Base-by-base conservation (phyloP, 140 eudicot genomes). In the Stevia rebaudiana region DNA sequence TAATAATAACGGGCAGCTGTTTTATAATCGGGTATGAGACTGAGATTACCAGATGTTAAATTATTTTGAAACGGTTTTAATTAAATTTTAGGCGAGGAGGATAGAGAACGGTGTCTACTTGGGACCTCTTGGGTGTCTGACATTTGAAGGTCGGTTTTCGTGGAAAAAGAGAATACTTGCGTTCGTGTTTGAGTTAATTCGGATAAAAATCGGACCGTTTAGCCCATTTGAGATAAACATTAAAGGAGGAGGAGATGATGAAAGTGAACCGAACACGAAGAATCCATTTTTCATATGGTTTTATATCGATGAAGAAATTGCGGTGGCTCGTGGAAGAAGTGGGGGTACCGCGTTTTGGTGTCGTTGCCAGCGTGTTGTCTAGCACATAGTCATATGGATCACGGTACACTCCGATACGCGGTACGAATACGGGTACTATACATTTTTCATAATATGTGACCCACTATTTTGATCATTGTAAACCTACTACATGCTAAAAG, bases 261-360 rank as follows among this genome's bases (percentile, higher is more conserved):
- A 92, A 7, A 85, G 83, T 31, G 98, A 92, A 64, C 98, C 96
- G 33, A 85, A 78, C 78, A 85, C 76, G 51, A 81, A 88, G 59
- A 83, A 83, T 74, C 96, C 98, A 18, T 88, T 92, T 80, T 92
- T 92, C 81, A 81, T 81, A 37, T 92, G 98, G 98, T 88, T 85
- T 61, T 92, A 92, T 61, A 49, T 88, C 3, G 96, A 92, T 16
- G 96, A 92, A 73, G 98, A 92, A 69, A 85, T 92, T 60, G 96
- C 96, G 10, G 96, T 92, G 13, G 96, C 98, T 42, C 92, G 95
- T 47, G 98, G 98, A n/a, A 76, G 83, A 78, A 88, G 98, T 57
- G 98, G 98, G 9, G 98, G 98, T 18, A 92, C 98, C 3, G 96
- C 98, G 12, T 92, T 88, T 47, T 92, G 98, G 98, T 91, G 95